A percentile compares a stretch with the other conserved stretches of the same genome.
These are phyloP conservation scores for Mycena galericulata DNA, from an alignment of 768 basidiomycete genomes.

Conservation along the genomic window DNA sequence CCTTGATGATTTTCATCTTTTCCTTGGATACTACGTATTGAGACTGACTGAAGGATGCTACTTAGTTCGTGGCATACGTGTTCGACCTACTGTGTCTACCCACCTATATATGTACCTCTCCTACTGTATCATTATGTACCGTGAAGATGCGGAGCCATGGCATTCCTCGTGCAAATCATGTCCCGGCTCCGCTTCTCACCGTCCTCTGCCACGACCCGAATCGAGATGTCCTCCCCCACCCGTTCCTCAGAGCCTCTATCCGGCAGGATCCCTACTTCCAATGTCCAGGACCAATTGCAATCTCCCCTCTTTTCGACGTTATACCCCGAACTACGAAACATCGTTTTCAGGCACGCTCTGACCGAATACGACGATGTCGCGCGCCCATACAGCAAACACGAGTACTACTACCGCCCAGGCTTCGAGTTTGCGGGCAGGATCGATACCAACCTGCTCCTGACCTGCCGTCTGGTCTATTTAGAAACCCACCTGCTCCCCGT, in stretches of 20 bases:
- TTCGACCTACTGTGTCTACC: too few species aligned
- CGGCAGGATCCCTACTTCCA: slow-evolving; percentile 6
- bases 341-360: slow-evolving; percentile 37
- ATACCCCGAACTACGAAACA: slow-evolving; percentile 38
- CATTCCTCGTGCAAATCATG: too few species aligned
- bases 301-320: slow-evolving; percentile 35
- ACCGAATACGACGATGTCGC: slow-evolving; percentile 33
- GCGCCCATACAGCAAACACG: slow-evolving; percentile 29
- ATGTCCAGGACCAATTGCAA: slow-evolving; percentile 20
- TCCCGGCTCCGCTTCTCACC: too few species aligned
- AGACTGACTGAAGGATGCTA: too few species aligned
- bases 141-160: too few species aligned
- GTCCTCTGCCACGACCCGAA: too few species aligned
- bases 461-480: slow-evolving; percentile 39
- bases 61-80: too few species aligned
- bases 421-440: slow-evolving; percentile 28
- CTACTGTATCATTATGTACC: too few species aligned
- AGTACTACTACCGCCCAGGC: slow-evolving; percentile 38
- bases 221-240: too few species aligned
- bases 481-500: slow-evolving; percentile 39
- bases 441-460: slow-evolving; percentile 36
- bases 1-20: too few species aligned
- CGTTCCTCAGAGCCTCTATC: slow-evolving; percentile 9
- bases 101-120: too few species aligned
- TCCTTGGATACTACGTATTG: too few species aligned